phyloP scores from a whole-genome alignment of 805 yeast genomes.

The Tetrapisispora taiwanensis region DNA sequence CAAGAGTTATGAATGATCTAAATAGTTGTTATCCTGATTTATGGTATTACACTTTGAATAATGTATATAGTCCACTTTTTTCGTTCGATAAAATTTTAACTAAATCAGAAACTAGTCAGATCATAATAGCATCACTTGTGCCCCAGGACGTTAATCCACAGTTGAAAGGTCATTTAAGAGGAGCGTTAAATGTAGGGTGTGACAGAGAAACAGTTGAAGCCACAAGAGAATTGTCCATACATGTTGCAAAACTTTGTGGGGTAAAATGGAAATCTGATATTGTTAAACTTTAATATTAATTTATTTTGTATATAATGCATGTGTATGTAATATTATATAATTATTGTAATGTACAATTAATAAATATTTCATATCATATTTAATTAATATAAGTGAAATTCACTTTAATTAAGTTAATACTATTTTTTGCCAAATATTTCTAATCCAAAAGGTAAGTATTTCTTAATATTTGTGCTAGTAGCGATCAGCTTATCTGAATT shows the following conservation, averaged over 20 bases:
- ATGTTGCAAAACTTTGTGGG: constrained; percentile 67
- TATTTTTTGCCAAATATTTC: constrained; percentile 15
- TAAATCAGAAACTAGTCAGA: constrained; percentile 63
- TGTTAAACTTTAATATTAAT: constrained; percentile 15
- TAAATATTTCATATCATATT: too few species aligned
- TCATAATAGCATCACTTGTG: constrained; percentile 67
- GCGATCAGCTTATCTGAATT: neutral
- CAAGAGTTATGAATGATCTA: constrained; percentile 59
- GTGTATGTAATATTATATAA: neutral
- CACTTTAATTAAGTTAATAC: too few species aligned
- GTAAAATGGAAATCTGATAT: constrained; percentile 41
- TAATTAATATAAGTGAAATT: too few species aligned
- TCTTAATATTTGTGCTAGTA: neutral
- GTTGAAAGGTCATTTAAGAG: constrained; percentile 79
- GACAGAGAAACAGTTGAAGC: constrained; percentile 51
- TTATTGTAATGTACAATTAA: neutral
- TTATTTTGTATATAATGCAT: neutral
- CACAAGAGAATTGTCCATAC: constrained; percentile 51
- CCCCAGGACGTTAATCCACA: constrained; percentile 95
- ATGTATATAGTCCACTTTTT: constrained; percentile 70
- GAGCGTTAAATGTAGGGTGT: constrained; percentile 75
- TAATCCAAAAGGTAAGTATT: constrained; percentile 9
- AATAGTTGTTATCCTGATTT: constrained; percentile 74
- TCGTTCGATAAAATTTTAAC: constrained; percentile 54
- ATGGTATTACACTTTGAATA: constrained; percentile 59